These are phyloP conservation scores for Backusella parvicylindrica DNA, from an alignment of 192 early-diverging fungal genomes.

Conservation along the genomic window DNA sequence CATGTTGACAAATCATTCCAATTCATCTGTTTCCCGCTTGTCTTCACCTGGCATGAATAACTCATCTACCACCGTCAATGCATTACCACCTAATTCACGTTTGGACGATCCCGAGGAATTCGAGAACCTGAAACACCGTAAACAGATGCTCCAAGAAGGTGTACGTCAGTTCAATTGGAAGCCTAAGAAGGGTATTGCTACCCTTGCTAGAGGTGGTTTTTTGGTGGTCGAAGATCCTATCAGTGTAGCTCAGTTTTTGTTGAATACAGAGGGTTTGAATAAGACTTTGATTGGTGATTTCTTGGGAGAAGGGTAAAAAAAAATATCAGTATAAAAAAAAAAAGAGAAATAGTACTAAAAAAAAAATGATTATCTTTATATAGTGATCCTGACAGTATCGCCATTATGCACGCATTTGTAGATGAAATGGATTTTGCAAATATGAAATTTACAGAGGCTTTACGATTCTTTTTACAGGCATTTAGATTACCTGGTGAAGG, in stretches of 20 bases:
- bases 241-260: slow-evolving; percentile 75
- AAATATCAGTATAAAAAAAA: slow-evolving; percentile 30
- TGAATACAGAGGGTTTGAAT: slow-evolving; percentile 74
- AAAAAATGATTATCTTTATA: too few relatives aligned
- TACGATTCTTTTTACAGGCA: slow-evolving; percentile 79
- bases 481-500: slow-evolving; percentile 92
- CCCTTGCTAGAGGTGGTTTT: slow-evolving; percentile 62
- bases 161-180: slow-evolving; percentile 83
- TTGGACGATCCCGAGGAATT: slow-evolving; percentile 87
- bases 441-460: slow-evolving; percentile 73
- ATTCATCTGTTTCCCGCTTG: slow-evolving; percentile 18
- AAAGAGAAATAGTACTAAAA: not conserved
- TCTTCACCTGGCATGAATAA: slow-evolving; percentile 29
- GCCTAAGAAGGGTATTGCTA: slow-evolving; percentile 86
- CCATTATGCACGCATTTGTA: slow-evolving; percentile 97
- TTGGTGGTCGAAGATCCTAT: slow-evolving; percentile 62
- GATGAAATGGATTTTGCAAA: slow-evolving; percentile 81
- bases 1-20: slow-evolving; percentile 13
- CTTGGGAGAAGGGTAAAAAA: slow-evolving; percentile 77
- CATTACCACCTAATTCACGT: slow-evolving; percentile 10
- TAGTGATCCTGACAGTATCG: slow-evolving; percentile 83
- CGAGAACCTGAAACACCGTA: slow-evolving; percentile 78
- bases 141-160: slow-evolving; percentile 78
- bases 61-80: not conserved
- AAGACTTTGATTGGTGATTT: slow-evolving; percentile 92